Conservation (phyloP, 163 green algal species). For the Chloromonas sp. region DNA sequence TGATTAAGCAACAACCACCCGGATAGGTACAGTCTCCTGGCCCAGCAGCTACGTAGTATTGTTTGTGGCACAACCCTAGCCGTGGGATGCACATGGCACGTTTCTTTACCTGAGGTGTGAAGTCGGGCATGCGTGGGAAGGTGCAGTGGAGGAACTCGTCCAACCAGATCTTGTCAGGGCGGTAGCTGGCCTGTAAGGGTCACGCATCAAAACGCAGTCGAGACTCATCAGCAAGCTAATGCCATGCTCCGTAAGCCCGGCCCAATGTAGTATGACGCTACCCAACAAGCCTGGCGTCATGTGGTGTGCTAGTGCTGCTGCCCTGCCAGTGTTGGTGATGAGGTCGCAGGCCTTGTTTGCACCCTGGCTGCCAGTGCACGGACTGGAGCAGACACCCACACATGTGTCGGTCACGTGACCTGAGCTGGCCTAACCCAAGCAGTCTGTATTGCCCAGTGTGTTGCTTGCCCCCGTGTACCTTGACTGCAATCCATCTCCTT, state of each 20-base stretch:
- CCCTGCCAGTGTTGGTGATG: neutral
- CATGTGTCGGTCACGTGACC: too few relatives aligned
- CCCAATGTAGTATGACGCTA: neutral
- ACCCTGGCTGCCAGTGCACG: too few relatives aligned
- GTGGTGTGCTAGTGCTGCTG: neutral
- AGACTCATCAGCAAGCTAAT: neutral
- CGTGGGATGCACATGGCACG: neutral
- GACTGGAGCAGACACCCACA: too few relatives aligned
- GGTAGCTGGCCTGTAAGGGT: neutral
- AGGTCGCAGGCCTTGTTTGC: too few relatives aligned
- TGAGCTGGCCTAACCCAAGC: too few relatives aligned
- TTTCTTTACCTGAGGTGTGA: constrained; percentile 2
- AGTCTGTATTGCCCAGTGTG: too few relatives aligned
- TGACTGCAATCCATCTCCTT: too few relatives aligned
- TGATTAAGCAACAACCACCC: neutral
- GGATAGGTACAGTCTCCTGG: neutral
- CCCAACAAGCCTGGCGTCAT: neutral
- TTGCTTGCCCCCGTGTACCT: too few relatives aligned
- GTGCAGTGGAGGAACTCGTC: constrained; percentile 15
- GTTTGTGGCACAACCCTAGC: too few relatives aligned
- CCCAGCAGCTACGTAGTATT: too few relatives aligned
- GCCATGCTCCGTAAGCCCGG: neutral
- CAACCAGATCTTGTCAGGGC: constrained; percentile 10
- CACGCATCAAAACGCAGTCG: too few relatives aligned
- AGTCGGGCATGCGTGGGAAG: constrained; percentile 13